Conservation (phyloP, 176 grass and related monocot species). For the Pontederia crassipes region DNA sequence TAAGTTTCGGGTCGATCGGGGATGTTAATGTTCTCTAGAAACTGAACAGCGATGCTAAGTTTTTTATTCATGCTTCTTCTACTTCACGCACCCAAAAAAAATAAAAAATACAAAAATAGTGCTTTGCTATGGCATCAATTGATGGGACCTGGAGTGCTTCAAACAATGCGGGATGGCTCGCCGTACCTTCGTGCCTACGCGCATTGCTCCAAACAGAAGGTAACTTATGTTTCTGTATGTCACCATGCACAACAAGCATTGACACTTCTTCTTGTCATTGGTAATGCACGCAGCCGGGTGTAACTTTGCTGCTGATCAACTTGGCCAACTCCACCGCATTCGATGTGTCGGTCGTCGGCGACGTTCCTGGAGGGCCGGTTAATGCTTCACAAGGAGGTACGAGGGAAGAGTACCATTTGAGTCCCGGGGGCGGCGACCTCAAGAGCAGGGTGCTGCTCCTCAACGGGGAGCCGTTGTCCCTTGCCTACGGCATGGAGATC, state of each 20-base stretch:
- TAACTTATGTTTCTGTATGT: not conserved
- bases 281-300: conserved; percentile 20
- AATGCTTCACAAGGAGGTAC: too few relatives aligned
- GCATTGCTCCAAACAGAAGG: too few relatives aligned
- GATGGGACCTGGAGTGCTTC: conserved; percentile 40
- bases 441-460: conserved; percentile 17
- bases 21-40: not conserved
- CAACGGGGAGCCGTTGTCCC: conserved; percentile 17
- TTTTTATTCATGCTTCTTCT: not conserved
- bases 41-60: not conserved
- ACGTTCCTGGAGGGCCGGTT: not conserved
- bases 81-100: not conserved
- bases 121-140: conserved; percentile 45
- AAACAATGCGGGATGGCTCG: not conserved
- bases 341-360: conserved; percentile 25
- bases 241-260: not conserved
- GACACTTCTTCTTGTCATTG: not conserved
- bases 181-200: too few relatives aligned
- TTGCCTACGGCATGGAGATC: conserved; percentile 28
- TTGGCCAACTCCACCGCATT: conserved; percentile 48
- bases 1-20: not conserved
- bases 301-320: conserved; percentile 47
- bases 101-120: too few relatives aligned
- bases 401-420: conserved; percentile 38
- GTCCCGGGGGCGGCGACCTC: conserved; percentile 32